Conservation (phyloP, 2,329 filamentous ascomycete genomes). For the Scytalidium lignicola region DNA sequence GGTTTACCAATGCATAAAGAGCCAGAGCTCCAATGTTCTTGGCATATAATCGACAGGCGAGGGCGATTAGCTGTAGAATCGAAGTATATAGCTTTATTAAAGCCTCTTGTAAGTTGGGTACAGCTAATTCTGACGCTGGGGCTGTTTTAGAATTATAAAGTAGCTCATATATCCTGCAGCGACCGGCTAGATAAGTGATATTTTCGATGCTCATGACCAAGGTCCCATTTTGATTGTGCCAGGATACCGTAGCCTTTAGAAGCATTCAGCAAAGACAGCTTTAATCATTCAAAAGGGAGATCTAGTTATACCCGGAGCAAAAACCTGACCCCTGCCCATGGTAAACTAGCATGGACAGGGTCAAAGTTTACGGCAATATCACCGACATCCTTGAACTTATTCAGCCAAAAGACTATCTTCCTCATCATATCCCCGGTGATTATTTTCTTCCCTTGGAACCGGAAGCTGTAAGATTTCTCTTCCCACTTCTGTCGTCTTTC, state of each 20-base stretch:
- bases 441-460: conserved; percentile 8
- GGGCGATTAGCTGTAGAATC: conserved; percentile 12
- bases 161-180: conserved; percentile 17
- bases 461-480: not conserved
- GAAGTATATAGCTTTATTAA: conserved; percentile 15
- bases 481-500: not conserved
- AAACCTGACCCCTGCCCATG: conserved; percentile 26
- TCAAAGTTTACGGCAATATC: conserved; percentile 23
- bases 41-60: not conserved
- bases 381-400: conserved; percentile 24
- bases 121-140: not conserved
- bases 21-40: conserved; percentile 7
- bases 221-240: conserved; percentile 10
- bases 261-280: not conserved
- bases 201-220: conserved; percentile 13
- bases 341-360: conserved; percentile 23
- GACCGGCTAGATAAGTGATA: conserved; percentile 15
- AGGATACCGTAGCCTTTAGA: conserved; percentile 3
- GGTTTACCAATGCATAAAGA: conserved; percentile 9
- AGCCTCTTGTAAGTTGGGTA: conserved; percentile 6
- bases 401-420: conserved; percentile 19
- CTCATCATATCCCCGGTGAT: conserved; percentile 11
- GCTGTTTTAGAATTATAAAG: conserved; percentile 11
- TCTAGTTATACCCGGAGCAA: conserved; percentile 19
- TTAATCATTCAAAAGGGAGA: not conserved